Evolutionary conservation across 2,329 filamentous ascomycete genomes (phyloP), one percentile per base, ranked within the genome.

Genomic region (Paracoccidioides brasiliensis): DNA sequence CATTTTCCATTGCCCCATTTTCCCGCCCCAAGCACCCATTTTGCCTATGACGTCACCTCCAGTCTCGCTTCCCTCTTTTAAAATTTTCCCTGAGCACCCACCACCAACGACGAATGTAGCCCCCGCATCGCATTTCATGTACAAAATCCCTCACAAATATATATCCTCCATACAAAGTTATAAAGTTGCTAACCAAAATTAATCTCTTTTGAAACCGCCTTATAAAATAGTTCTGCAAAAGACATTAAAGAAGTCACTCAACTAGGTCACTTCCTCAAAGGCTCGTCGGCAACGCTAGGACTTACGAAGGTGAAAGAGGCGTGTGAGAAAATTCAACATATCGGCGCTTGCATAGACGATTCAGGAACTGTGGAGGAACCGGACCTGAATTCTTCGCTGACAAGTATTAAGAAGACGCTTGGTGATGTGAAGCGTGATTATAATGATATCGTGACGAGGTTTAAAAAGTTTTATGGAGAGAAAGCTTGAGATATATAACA

Each of bases 271-370:
- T 98, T 95, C 75, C 79, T 98, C 63, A 98, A 98, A 74, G 93
- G 93, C 58, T 97, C 91, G 5, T 96, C 91, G 7, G 91, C 93
- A 42, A 96, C 93, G 3, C 80, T 98, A 54, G 93, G 93, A 48
- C 80, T 97, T 55, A 85, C 81, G 65, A 94, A 94, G 71, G 86
- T 98, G 64, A 88, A 89, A 70, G 90, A 96, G 66, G 85, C 83
- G 59, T 98, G 93, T 74, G 90, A 97, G 74, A 90, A 94, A 77
- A 96, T 98, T 65, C 91, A 98, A 72, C 86, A 95, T 67, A 94
- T 84, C 69, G 91, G 91, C 62, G 86, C 86, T 65, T 78, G 80
- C 64, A 88, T 90, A 72, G 90, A 91, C 63, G 81, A 88, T 58
- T 84, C 86, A 45, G 90, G 90, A 44, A 78, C 76, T 5, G 74